Percentiles rank a stretch among this genome's conserved stretches.
Evolutionary conservation across 1,284 basidiomycete species (phyloP).

Genomic region (Moesziomyces antarcticus): DNA sequence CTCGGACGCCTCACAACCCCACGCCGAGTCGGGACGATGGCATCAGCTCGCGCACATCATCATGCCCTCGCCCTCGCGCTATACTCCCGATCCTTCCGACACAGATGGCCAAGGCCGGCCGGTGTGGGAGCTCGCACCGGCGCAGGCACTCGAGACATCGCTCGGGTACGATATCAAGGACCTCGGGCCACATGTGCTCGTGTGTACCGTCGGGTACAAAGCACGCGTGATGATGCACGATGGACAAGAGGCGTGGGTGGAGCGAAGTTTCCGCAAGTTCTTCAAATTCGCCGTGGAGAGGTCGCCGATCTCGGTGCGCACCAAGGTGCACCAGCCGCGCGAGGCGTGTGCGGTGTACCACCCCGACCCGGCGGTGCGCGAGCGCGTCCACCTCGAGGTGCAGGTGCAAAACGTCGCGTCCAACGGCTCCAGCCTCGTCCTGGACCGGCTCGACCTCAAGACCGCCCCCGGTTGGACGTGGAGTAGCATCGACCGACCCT

Average conservation of each 20-base stretch:
- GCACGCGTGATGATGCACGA: not conserved
- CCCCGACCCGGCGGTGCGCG: constrained; percentile 29
- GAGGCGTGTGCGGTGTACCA: constrained; percentile 29
- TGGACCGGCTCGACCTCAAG: constrained; percentile 50
- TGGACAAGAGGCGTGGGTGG: constrained; percentile 18
- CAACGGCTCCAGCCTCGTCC: constrained; percentile 33
- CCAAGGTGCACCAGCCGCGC: constrained; percentile 61
- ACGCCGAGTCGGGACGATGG: constrained; percentile 14
- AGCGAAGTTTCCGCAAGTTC: constrained; percentile 60
- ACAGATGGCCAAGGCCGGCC: constrained; percentile 1
- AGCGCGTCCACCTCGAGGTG: constrained; percentile 62
- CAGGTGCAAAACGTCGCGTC: constrained; percentile 61
- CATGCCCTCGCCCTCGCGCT: constrained; percentile 13
- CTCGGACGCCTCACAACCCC: constrained; percentile 1
- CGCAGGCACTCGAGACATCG: constrained; percentile 39
- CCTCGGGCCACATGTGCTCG: constrained; percentile 60
- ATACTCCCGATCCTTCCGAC: constrained; percentile 6
- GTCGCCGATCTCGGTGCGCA: constrained; percentile 60
- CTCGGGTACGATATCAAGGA: constrained; percentile 64
- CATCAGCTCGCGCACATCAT: constrained; percentile 34
- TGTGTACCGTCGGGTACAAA: constrained; percentile 64
- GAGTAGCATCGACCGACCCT: constrained; percentile 34
- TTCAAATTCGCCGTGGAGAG: constrained; percentile 54
- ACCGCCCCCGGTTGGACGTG: constrained; percentile 35
- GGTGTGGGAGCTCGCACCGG: constrained; percentile 17